phyloP scores from a whole-genome alignment of 352 stramenopile species.

The Phytophthora kernoviae region DNA sequence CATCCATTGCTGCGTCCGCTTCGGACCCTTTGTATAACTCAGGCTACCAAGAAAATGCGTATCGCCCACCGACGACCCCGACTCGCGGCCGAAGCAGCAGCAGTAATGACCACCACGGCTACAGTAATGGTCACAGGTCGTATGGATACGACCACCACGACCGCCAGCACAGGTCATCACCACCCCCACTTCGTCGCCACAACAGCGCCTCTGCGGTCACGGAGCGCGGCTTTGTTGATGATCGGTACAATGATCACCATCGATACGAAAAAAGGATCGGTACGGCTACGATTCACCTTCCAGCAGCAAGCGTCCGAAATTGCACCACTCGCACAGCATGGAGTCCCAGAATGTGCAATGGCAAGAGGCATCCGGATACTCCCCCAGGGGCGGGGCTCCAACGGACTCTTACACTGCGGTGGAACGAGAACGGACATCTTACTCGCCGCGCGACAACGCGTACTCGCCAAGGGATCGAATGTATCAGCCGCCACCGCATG shows the following conservation, averaged over 20 bases:
- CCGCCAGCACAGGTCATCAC: constrained; percentile 12
- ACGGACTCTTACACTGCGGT: constrained; percentile 39
- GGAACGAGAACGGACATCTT: constrained; percentile 29
- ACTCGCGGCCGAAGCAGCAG: constrained; percentile 23
- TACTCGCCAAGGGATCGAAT: constrained; percentile 28
- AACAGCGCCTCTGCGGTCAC: constrained; percentile 41
- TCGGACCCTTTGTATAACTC: constrained; percentile 34
- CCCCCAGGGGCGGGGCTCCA: constrained; percentile 17
- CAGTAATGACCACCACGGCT: constrained; percentile 31
- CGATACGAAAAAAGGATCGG: constrained; percentile 21
- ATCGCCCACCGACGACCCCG: constrained; percentile 27
- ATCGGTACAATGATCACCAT: constrained; percentile 34
- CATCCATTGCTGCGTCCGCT: constrained; percentile 28
- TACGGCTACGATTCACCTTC: constrained; percentile 32
- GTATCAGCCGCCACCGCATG: constrained; percentile 26
- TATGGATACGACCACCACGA: constrained; percentile 20
- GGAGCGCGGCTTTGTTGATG: constrained; percentile 24
- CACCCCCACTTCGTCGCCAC: constrained; percentile 48
- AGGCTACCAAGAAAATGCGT: constrained; percentile 25
- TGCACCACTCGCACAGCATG: constrained; percentile 69
- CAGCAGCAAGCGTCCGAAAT: constrained; percentile 57
- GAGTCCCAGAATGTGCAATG: constrained; percentile 51
- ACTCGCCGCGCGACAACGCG: constrained; percentile 4
- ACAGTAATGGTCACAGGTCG: constrained; percentile 16
- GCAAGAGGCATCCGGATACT: constrained; percentile 37